phyloP scores from a whole-genome alignment of 164 flowering plant species.

The Stephania japonica region DNA sequence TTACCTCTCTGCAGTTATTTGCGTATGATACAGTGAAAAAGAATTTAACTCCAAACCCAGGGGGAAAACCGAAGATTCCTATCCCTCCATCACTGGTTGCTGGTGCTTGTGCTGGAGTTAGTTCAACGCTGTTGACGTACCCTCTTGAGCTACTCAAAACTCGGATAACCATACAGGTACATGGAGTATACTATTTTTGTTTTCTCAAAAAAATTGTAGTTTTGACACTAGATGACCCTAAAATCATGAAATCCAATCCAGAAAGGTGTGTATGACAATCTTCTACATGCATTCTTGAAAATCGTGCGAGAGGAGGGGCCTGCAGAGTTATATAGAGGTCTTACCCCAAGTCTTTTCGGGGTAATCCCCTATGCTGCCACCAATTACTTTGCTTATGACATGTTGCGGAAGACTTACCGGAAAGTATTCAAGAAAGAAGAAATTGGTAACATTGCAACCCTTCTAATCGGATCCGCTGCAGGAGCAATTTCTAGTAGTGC shows the following conservation, averaged over 20 bases:
- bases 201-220: no score
- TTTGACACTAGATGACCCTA: background rate
- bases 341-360: constrained; percentile 87
- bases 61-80: constrained; percentile 60
- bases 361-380: constrained; percentile 94
- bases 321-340: constrained; percentile 85
- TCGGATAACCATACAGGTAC: constrained; percentile 88
- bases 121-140: constrained; percentile 79
- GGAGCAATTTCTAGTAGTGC: constrained; percentile 75
- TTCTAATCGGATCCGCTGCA: constrained; percentile 72
- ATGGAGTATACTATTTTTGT: background rate
- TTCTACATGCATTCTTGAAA: constrained; percentile 78
- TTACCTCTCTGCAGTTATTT: constrained; percentile 56
- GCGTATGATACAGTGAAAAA: constrained; percentile 89
- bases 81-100: constrained; percentile 83
- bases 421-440: constrained; percentile 36
- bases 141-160: constrained; percentile 95
- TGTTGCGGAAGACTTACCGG: constrained; percentile 57
- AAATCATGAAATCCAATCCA: constrained; percentile 22
- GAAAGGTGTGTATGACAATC: constrained; percentile 67
- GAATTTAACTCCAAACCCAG: constrained; percentile 53
- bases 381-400: constrained; percentile 86
- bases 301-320: constrained; percentile 75
- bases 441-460: constrained; percentile 61
- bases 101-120: constrained; percentile 95